phyloP scores from a whole-genome alignment of 495 filamentous ascomycete species.

The Recurvomyces mirabilis region DNA sequence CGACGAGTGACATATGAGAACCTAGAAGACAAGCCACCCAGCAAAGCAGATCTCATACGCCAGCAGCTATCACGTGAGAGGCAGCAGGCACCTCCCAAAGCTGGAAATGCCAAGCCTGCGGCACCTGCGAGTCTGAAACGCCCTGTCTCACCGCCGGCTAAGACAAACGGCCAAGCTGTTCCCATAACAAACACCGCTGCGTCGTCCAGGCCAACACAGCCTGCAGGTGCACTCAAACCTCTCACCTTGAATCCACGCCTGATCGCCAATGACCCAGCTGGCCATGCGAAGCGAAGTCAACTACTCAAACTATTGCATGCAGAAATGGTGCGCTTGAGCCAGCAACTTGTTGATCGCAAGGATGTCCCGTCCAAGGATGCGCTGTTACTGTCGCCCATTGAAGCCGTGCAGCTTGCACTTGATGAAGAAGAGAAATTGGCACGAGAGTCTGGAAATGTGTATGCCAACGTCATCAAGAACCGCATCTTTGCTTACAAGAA shows the following conservation, averaged over 20 bases:
- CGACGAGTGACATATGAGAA: constrained; percentile 16
- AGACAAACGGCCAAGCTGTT: constrained; percentile 15
- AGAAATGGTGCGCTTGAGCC: constrained; percentile 60
- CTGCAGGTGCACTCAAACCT: constrained; percentile 13
- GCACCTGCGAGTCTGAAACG: constrained; percentile 16
- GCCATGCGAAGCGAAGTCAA: constrained; percentile 53
- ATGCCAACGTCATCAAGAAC: constrained; percentile 70
- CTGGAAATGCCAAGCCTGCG: not conserved
- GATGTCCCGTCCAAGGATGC: constrained; percentile 42
- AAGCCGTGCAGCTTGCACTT: constrained; percentile 64
- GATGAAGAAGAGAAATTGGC: constrained; percentile 78
- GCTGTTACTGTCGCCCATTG: constrained; percentile 52
- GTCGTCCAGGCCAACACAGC: not conserved
- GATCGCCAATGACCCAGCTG: constrained; percentile 57
- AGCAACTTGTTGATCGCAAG: constrained; percentile 37
- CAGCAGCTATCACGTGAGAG: not conserved
- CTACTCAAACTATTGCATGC: constrained; percentile 64
- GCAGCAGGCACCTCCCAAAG: not conserved
- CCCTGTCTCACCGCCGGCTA: constrained; percentile 35
- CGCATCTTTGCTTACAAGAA: constrained; percentile 62
- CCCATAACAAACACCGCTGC: too few species aligned
- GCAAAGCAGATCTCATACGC: constrained; percentile 13
- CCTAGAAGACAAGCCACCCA: constrained; percentile 11
- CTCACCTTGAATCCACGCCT: constrained; percentile 65
- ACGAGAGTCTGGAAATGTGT: constrained; percentile 52